Evolutionary conservation across 2,329 filamentous ascomycete genomes (phyloP).

Genomic region (Penicillium italicum): DNA sequence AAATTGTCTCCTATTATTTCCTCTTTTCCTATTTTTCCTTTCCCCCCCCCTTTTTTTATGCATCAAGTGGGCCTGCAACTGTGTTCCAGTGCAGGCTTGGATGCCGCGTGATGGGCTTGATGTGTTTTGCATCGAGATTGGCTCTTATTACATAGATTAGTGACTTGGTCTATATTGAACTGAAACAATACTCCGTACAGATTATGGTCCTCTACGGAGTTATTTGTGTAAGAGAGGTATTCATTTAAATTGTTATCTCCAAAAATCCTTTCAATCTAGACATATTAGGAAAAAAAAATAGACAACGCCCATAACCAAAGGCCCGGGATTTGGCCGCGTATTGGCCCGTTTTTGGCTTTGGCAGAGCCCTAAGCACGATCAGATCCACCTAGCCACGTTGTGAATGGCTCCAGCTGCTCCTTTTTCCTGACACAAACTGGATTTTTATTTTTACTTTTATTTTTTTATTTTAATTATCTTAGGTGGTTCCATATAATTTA

Average conservation of each 20-base stretch:
- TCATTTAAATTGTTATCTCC: not conserved
- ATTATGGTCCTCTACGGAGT: too few relatives aligned
- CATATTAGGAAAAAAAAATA: not conserved
- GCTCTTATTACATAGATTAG: too few relatives aligned
- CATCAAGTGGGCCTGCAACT: conserved; percentile 23
- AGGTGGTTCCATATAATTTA: not conserved
- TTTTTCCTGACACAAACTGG: conserved; percentile 6
- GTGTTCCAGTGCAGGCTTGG: conserved; percentile 15
- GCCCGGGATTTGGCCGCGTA: conserved; percentile 2
- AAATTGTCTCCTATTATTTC: conserved; percentile 18
- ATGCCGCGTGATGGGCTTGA: conserved; percentile 14
- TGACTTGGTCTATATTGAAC: too few relatives aligned
- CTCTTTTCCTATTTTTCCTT: conserved; percentile 1
- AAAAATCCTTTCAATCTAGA: not conserved
- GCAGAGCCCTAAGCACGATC: conserved; percentile 27
- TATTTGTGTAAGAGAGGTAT: too few relatives aligned
- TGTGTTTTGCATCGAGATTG: conserved; percentile 15
- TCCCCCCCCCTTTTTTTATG: conserved; percentile 1
- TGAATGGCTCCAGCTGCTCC: conserved; percentile 21
- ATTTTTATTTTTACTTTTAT: not conserved
- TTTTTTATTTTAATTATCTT: conserved; percentile 4
- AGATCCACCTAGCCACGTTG: conserved; percentile 29
- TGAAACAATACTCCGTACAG: not conserved
- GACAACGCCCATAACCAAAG: not conserved
- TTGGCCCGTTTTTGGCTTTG: conserved; percentile 14